Evolutionary conservation across 2,329 filamentous ascomycete species (phyloP).

Genomic region (Verticillium nonalfalfae): DNA sequence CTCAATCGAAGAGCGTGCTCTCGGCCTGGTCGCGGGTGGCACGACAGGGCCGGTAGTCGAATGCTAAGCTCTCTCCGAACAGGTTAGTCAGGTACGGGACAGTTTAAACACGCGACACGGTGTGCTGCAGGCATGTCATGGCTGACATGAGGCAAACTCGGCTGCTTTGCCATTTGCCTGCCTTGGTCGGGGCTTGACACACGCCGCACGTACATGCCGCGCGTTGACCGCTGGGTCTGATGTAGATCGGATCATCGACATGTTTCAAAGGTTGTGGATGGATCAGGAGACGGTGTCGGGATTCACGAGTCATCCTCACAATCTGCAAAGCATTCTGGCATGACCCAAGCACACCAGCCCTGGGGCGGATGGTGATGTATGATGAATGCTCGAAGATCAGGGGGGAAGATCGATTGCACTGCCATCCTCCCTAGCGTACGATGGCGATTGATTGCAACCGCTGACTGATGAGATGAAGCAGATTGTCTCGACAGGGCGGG

Average conservation of each 20-base stretch:
- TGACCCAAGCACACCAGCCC: no score
- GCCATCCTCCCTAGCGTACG: not conserved
- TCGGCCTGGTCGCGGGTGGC: not conserved
- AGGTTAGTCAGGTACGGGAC: no score
- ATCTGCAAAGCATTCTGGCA: not conserved
- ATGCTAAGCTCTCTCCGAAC: not conserved
- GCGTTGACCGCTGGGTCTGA: no score
- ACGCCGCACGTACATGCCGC: not conserved
- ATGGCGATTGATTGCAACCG: not conserved
- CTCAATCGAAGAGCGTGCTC: not conserved
- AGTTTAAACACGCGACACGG: no score
- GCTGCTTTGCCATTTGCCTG: no score
- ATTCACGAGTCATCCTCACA: not conserved
- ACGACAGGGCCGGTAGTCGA: not conserved
- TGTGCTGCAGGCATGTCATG: no score
- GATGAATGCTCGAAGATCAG: not conserved
- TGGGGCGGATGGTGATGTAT: not conserved
- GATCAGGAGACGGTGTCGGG: not conserved
- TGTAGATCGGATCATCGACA: no score
- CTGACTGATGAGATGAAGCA: not conserved
- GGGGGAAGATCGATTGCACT: not conserved
- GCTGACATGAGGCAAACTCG: no score
- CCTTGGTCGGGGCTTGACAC: not conserved
- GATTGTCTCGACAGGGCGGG: not conserved
- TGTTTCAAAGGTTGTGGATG: conserved; percentile 8